These are phyloP conservation scores for Balamuthia mandrillaris DNA, from an alignment of 208 protist genomes.

Conservation along the genomic window DNA sequence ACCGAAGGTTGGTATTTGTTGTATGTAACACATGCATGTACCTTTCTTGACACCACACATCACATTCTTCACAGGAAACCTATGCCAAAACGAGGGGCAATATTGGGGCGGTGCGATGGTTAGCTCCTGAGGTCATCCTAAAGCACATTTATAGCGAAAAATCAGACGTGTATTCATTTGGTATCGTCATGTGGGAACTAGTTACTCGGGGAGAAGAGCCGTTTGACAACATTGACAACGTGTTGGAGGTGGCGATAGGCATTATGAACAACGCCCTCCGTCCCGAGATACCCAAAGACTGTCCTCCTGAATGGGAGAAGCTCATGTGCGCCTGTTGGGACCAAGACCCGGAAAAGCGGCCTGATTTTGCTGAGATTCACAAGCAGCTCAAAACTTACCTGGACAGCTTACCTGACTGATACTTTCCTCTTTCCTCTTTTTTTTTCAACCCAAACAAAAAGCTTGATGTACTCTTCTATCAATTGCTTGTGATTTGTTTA, in stretches of 20 bases:
- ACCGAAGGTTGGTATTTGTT: too few species aligned
- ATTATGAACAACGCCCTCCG: conserved; percentile 20
- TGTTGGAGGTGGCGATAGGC: conserved; percentile 18
- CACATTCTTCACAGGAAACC: too few species aligned
- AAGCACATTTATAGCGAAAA: conserved; percentile 24
- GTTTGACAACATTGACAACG: background rate
- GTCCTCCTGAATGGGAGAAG: background rate
- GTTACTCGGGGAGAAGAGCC: background rate
- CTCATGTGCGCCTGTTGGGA: conserved; percentile 16
- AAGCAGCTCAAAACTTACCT: too few species aligned
- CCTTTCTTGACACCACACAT: too few species aligned
- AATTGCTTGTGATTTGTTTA: too few species aligned
- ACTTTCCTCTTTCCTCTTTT: too few species aligned
- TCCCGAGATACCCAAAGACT: background rate
- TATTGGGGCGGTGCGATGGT: conserved; percentile 7
- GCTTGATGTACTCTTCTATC: too few species aligned
- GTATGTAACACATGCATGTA: too few species aligned
- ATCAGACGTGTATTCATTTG: conserved; percentile 13
- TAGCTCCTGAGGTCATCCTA: conserved; percentile 26
- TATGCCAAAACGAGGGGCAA: conserved; percentile 28
- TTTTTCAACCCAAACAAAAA: too few species aligned
- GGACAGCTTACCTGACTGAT: too few species aligned
- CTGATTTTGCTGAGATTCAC: background rate
- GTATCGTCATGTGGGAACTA: background rate
- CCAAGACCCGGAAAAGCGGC: conserved; percentile 12